A percentile compares a stretch with the other conserved stretches of the same genome.
phyloP scores from a whole-genome alignment of 2,329 filamentous ascomycete genomes.

The Fusarium chuoi region DNA sequence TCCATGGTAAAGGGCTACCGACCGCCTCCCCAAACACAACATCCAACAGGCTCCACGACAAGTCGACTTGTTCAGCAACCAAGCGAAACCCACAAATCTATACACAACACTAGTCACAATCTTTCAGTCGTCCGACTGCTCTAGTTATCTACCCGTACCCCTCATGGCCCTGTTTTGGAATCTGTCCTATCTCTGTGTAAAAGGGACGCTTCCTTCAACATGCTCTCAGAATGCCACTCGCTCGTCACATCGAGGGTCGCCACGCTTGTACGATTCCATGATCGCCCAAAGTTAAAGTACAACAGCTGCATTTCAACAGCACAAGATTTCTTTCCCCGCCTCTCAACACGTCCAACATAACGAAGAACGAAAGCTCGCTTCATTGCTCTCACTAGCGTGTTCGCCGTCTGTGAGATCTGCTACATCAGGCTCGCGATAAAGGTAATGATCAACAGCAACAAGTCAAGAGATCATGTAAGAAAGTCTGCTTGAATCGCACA shows the following conservation, averaged over 20 bases:
- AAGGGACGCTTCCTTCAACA: not conserved
- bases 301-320: not conserved
- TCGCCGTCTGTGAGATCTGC: not conserved
- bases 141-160: slow-evolving; percentile 13
- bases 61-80: not conserved
- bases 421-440: fast-evolving
- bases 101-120: slow-evolving; percentile 16
- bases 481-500: fast-evolving
- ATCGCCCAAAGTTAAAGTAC: not conserved
- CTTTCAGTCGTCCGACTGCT: slow-evolving; percentile 32
- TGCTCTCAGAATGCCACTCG: not conserved
- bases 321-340: not conserved
- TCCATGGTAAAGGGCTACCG: not conserved
- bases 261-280: not conserved
- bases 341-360: fast-evolving
- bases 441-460: not conserved
- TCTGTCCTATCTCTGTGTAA: not conserved
- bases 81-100: fast-evolving
- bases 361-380: not conserved
- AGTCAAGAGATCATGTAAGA: fast-evolving
- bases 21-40: not conserved
- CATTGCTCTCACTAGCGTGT: not conserved
- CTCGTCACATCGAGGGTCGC: slow-evolving; percentile 16
- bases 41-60: not conserved
- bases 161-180: not conserved